Conservation (phyloP, 192 early-diverging fungal genomes). For the Polychytrium aggregatum region DNA sequence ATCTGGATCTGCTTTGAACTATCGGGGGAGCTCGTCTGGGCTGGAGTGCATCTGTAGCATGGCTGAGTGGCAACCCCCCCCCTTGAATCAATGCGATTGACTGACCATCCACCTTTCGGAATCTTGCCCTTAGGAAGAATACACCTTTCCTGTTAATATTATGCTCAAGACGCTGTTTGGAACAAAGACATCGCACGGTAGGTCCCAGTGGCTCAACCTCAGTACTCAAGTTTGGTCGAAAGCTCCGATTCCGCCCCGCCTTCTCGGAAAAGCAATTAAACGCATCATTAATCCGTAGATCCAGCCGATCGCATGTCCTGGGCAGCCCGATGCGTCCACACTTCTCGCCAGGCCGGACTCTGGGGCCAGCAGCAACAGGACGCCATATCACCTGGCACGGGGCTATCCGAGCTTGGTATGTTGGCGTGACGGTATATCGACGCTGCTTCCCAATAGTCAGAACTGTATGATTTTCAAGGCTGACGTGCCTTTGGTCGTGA, state of each 20-base stretch:
- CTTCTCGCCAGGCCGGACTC: conserved; percentile 7
- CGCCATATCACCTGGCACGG: conserved; percentile 7
- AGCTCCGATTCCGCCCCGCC: too few relatives aligned
- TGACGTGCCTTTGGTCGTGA: not conserved
- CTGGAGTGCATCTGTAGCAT: too few relatives aligned
- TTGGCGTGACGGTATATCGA: too few relatives aligned
- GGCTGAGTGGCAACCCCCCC: too few relatives aligned
- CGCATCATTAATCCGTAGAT: too few relatives aligned
- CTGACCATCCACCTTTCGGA: not conserved
- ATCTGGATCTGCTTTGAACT: too few relatives aligned
- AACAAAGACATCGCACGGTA: not conserved
- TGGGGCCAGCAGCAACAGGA: conserved; percentile 11
- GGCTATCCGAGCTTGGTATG: conserved; percentile 4
- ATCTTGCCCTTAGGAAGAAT: not conserved
- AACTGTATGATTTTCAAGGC: too few relatives aligned
- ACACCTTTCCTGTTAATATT: conserved; percentile 9
- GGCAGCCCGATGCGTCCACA: conserved; percentile 17
- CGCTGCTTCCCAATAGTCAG: conserved; percentile 7
- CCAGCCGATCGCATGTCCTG: conserved; percentile 20
- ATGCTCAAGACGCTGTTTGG: conserved; percentile 12
- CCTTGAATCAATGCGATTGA: too few relatives aligned
- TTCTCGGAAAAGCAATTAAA: too few relatives aligned
- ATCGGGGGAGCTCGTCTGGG: too few relatives aligned
- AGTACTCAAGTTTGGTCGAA: too few relatives aligned
- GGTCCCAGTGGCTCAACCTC: not conserved